Evolutionary conservation across 2,329 filamentous ascomycete species (phyloP).

Genomic region (Sordariomycetes sp.): DNA sequence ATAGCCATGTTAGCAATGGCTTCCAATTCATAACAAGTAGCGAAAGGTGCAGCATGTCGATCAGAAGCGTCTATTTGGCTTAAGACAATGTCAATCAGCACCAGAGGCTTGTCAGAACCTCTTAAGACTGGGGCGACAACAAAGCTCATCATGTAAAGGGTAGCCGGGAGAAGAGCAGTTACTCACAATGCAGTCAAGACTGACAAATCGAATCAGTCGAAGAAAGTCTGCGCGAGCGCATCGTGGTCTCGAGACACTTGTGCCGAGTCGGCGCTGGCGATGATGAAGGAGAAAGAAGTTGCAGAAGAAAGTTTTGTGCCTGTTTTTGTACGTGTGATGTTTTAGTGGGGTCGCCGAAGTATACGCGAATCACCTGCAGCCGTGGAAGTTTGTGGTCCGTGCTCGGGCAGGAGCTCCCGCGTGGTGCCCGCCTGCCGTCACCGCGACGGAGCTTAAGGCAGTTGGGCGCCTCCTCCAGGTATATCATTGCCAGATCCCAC

Average conservation of each 20-base stretch:
- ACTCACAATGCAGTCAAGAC: not conserved
- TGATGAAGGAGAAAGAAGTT: not conserved
- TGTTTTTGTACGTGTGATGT: too few relatives aligned
- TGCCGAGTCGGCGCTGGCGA: too few relatives aligned
- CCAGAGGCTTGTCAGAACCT: constrained; percentile 34
- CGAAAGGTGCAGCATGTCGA: constrained; percentile 5
- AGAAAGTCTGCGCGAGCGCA: too few relatives aligned
- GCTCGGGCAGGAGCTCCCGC: too few relatives aligned
- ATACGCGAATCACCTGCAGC: too few relatives aligned
- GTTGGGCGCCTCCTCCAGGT: too few relatives aligned
- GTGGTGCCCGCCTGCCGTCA: too few relatives aligned
- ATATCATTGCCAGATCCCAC: too few relatives aligned
- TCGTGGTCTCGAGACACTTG: too few relatives aligned
- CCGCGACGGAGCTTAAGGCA: too few relatives aligned
- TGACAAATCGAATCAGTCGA: constrained; percentile 8
- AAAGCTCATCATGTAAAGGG: constrained; percentile 30
- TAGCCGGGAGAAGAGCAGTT: not conserved
- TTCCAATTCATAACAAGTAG: constrained; percentile 3
- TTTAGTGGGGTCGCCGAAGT: too few relatives aligned
- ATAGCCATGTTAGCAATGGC: not conserved
- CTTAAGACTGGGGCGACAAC: constrained; percentile 42
- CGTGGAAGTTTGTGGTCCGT: too few relatives aligned
- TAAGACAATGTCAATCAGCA: constrained; percentile 44
- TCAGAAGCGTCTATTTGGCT: constrained; percentile 48
- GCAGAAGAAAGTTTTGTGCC: constrained; percentile 1